A percentile compares a stretch with the other conserved stretches of the same genome.
phyloP scores from a whole-genome alignment of 2,329 filamentous ascomycete genomes.

The Scedosporium dehoogii region DNA sequence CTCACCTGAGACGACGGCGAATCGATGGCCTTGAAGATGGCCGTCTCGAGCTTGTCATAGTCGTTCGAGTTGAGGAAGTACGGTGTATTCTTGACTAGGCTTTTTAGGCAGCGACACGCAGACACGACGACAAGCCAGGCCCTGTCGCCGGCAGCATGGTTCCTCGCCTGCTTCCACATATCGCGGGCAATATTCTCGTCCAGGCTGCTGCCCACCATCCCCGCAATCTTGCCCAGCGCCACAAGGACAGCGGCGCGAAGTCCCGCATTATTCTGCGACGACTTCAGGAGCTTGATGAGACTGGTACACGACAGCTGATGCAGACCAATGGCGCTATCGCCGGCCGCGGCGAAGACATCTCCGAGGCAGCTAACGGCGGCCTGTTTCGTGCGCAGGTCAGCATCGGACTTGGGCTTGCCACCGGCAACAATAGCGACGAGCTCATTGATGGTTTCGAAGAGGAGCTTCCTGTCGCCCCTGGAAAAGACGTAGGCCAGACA shows the following conservation, averaged over 20 bases:
- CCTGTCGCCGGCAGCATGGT: slow-evolving; percentile 68
- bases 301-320: slow-evolving; percentile 64
- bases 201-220: slow-evolving; percentile 64
- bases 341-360: slow-evolving; percentile 81
- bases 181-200: slow-evolving; percentile 83
- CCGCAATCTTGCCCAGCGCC: slow-evolving; percentile 64
- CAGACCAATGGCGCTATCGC: slow-evolving; percentile 81
- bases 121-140: slow-evolving; percentile 68
- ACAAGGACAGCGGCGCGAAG: slow-evolving; percentile 69
- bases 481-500: slow-evolving; percentile 76
- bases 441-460: slow-evolving; percentile 93
- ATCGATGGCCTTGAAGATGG: slow-evolving; percentile 80
- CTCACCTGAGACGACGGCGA: slow-evolving; percentile 64
- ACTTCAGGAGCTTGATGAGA: slow-evolving; percentile 70
- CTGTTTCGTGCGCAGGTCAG: slow-evolving; percentile 71
- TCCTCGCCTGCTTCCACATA: slow-evolving; percentile 85
- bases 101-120: slow-evolving; percentile 70
- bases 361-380: slow-evolving; percentile 81
- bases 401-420: slow-evolving; percentile 65
- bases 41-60: slow-evolving; percentile 77
- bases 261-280: slow-evolving; percentile 69
- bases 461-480: slow-evolving; percentile 78
- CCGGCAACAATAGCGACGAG: slow-evolving; percentile 62
- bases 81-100: slow-evolving; percentile 59
- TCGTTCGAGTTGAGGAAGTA: slow-evolving; percentile 86